Evolutionary conservation across 768 basidiomycete genomes (phyloP).

Genomic region (Termitomyces sp.): DNA sequence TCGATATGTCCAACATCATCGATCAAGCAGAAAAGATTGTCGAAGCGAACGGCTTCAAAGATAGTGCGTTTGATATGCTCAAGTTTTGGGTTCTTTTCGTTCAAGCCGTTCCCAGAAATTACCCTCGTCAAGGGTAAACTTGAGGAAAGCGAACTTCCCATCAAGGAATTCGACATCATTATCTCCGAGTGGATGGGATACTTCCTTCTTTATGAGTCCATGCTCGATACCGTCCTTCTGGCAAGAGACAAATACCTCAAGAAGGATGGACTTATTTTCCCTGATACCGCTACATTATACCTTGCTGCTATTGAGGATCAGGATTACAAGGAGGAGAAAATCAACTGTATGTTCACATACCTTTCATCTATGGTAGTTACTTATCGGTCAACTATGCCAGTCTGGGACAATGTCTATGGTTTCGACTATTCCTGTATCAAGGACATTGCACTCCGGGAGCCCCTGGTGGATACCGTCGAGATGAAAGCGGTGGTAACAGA

Average conservation of each 20-base stretch:
- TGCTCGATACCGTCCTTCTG: constrained; percentile 97
- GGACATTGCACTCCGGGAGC: constrained; percentile 94
- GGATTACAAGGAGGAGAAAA: constrained; percentile 99
- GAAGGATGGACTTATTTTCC: constrained; percentile 89
- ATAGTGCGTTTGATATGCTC: constrained; percentile 54
- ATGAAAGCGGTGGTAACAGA: constrained; percentile 92
- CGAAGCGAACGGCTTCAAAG: constrained; percentile 93
- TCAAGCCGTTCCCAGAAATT: constrained; percentile 55
- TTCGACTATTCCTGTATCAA: constrained; percentile 99
- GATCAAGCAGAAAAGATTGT: constrained; percentile 98
- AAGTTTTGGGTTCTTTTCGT: constrained; percentile 10
- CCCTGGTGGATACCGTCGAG: constrained; percentile 98
- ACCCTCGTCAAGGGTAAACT: constrained; percentile 98
- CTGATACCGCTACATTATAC: constrained; percentile 89
- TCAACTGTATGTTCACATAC: constrained; percentile 74
- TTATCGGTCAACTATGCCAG: constrained; percentile 39
- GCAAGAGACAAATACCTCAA: constrained; percentile 97
- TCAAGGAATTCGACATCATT: constrained; percentile 95
- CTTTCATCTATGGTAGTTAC: background rate
- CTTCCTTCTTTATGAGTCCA: constrained; percentile 97
- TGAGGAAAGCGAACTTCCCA: constrained; percentile 86
- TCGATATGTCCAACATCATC: constrained; percentile 99
- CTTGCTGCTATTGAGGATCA: constrained; percentile 98
- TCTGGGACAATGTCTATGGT: constrained; percentile 99
- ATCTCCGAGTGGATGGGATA: constrained; percentile 99